phyloP scores from a whole-genome alignment of 306 rosid genomes.

The Trichosanthes truncata region DNA sequence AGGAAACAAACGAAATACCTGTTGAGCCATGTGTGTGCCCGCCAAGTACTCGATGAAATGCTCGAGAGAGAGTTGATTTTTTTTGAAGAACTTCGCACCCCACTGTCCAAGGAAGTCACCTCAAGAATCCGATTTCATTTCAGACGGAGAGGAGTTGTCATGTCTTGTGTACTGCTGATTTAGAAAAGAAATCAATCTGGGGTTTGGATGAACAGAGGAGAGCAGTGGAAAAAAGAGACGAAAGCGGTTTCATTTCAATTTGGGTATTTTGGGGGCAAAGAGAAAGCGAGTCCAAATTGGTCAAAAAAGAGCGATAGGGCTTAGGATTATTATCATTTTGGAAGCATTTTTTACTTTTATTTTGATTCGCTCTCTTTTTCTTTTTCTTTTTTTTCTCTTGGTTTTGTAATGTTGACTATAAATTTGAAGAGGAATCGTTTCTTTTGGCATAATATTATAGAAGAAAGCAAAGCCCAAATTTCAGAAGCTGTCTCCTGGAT shows the following conservation, averaged over 20 bases:
- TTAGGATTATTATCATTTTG: background rate
- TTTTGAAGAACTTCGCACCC: background rate
- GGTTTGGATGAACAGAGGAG: background rate
- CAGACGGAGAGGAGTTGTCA: background rate
- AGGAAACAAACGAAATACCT: slow-evolving; percentile 32
- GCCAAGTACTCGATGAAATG: slow-evolving; percentile 1
- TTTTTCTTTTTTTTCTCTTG: background rate
- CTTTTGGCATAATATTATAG: background rate
- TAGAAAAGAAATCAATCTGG: background rate
- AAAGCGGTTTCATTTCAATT: background rate
- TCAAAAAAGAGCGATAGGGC: background rate
- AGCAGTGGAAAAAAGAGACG: background rate
- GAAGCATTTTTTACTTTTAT: background rate
- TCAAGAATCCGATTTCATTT: background rate
- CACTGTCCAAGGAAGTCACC: background rate
- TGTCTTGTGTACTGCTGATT: background rate
- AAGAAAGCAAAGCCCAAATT: slow-evolving; percentile 1
- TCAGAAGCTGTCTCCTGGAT: background rate
- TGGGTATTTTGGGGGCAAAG: background rate
- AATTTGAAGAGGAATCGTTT: background rate
- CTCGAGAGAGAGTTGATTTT: background rate
- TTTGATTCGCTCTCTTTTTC: background rate
- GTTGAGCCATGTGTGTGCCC: slow-evolving; percentile 43
- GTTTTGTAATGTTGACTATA: background rate
- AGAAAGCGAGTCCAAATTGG: background rate